Evolutionary conservation across 192 early-diverging fungal species (phyloP).

Genomic region (Backusella circina): DNA sequence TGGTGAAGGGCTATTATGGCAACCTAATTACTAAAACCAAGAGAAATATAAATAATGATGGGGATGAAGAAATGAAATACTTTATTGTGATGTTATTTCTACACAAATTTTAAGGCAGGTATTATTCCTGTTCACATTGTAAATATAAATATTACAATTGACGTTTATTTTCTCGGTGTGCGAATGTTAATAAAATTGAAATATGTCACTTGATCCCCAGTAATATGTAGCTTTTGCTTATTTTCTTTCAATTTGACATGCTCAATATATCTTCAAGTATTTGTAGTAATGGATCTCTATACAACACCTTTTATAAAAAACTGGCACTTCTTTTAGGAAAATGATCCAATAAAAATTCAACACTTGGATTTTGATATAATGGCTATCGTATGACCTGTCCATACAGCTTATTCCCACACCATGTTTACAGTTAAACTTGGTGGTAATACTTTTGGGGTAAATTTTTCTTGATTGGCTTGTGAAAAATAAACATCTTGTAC

Average conservation of each 20-base stretch:
- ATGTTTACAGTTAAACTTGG: not conserved
- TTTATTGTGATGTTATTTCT: not conserved
- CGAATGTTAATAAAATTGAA: not conserved
- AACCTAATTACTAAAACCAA: not conserved
- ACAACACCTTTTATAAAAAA: not conserved
- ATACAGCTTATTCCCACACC: not conserved
- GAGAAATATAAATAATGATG: not conserved
- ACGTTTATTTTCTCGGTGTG: not conserved
- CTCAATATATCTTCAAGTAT: not conserved
- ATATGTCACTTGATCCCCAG: not conserved
- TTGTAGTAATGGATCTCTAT: not conserved
- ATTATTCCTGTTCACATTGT: not conserved
- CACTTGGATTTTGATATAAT: not conserved
- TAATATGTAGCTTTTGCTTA: not conserved
- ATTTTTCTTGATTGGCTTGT: not conserved
- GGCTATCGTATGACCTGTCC: not conserved
- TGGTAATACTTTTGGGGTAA: not conserved
- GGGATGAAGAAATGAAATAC: not conserved
- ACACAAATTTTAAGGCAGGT: not conserved
- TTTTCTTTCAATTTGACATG: not conserved
- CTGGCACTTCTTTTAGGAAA: not conserved
- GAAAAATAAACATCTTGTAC: not conserved
- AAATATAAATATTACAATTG: not conserved
- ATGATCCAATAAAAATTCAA: not conserved
- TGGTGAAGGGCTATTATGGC: not conserved